A percentile compares a stretch with the other conserved stretches of the same genome.
Evolutionary conservation across 2,329 filamentous ascomycete species (phyloP).

Genomic region (Sarocladiaceae sp.): DNA sequence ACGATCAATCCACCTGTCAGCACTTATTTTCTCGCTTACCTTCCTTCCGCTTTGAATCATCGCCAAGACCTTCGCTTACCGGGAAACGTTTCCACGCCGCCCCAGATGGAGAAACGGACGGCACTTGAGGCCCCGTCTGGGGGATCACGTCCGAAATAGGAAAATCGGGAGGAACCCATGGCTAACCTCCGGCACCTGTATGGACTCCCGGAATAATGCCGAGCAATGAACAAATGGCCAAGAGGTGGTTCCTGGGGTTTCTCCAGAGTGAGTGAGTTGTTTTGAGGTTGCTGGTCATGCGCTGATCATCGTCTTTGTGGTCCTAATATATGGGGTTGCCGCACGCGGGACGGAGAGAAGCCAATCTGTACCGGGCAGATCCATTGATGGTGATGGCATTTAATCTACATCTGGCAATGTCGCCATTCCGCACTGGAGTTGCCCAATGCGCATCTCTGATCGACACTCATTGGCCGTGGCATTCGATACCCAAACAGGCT

Average conservation of each 20-base stretch:
- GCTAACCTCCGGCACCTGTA: neutral
- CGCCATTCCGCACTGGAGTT: neutral
- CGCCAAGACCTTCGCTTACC: no score
- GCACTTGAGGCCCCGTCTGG: constrained; percentile 1
- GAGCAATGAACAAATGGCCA: neutral
- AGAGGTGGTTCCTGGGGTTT: neutral
- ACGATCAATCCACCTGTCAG: no score
- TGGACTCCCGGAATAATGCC: neutral
- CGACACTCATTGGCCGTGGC: neutral
- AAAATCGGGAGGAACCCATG: no score
- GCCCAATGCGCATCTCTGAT: neutral
- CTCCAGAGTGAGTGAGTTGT: no score
- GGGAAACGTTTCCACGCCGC: no score
- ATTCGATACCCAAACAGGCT: neutral
- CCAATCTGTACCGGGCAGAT: neutral
- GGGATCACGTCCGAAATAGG: constrained; percentile 6
- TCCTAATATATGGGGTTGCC: no score
- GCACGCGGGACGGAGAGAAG: neutral
- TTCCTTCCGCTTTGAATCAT: neutral
- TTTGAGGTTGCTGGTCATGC: neutral
- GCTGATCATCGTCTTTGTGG: neutral
- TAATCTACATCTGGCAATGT: constrained; percentile 7
- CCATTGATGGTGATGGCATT: neutral
- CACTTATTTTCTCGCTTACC: no score
- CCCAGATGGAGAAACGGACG: neutral